Percentiles rank a stretch among this genome's conserved stretches.
Conservation (phyloP, 208 protist species). For the Acanthamoeba quina region DNA sequence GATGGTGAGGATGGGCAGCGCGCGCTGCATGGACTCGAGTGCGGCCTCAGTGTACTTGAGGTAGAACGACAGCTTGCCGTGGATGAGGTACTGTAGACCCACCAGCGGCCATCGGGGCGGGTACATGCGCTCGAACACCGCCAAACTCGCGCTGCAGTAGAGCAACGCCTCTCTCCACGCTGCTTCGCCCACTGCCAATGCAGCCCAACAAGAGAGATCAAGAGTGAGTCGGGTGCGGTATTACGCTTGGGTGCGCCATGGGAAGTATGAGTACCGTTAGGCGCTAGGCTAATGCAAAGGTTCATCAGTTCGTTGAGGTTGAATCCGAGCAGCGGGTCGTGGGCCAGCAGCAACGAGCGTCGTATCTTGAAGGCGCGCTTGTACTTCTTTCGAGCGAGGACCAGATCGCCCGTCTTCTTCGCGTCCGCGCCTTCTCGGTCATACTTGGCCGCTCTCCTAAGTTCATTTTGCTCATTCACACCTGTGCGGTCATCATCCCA, state of each 20-base stretch:
- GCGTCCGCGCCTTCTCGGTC: background rate
- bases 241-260: background rate
- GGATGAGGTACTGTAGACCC: conserved; percentile 66
- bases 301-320: conserved; percentile 42
- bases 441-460: background rate
- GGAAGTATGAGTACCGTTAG: background rate
- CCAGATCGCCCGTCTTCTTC: background rate
- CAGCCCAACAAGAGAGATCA: background rate
- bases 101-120: conserved; percentile 55
- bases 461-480: background rate
- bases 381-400: background rate
- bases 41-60: conserved; percentile 59
- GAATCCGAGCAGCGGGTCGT: background rate
- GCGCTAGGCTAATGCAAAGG: conserved; percentile 3
- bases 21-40: conserved; percentile 6
- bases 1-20: conserved; percentile 15
- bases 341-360: background rate
- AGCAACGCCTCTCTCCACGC: background rate
- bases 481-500: background rate
- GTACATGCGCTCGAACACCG: conserved; percentile 18
- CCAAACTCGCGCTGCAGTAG: conserved; percentile 1
- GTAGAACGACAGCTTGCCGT: conserved; percentile 71
- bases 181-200: background rate
- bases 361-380: background rate
- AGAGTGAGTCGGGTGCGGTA: background rate